A percentile compares a stretch with the other conserved stretches of the same genome.
Conservation (phyloP, 805 yeast species). For the Nakazawaea sp. region DNA sequence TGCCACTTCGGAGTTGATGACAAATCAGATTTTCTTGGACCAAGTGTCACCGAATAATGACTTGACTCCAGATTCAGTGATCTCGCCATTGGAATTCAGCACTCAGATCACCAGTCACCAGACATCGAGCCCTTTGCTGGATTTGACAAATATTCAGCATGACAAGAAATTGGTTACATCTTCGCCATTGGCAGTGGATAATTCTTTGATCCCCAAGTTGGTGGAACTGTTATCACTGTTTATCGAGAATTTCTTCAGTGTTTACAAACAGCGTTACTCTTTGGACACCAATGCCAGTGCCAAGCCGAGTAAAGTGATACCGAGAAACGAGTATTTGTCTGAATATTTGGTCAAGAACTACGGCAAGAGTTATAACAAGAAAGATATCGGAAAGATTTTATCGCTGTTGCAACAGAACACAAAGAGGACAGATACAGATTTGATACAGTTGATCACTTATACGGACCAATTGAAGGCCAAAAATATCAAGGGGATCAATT, state of each 20-base stretch:
- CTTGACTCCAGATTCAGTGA: slow-evolving; percentile 9
- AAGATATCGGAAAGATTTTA: slow-evolving; percentile 2
- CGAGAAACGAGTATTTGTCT: slow-evolving; percentile 7
- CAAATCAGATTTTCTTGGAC: slow-evolving; percentile 6
- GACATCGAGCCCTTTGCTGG: background rate
- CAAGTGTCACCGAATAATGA: slow-evolving; percentile 3
- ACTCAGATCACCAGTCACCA: background rate
- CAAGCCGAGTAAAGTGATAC: slow-evolving; percentile 2
- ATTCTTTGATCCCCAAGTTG: background rate
- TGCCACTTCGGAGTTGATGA: background rate
- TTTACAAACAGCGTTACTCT: slow-evolving; percentile 1
- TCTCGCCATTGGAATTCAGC: slow-evolving; percentile 9
- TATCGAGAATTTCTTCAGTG: slow-evolving; percentile 2
- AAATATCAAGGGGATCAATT: background rate
- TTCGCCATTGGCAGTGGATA: background rate
- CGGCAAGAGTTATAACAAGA: slow-evolving; percentile 1
- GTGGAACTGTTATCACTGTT: slow-evolving; percentile 1
- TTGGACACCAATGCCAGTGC: background rate
- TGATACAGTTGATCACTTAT: slow-evolving; percentile 1
- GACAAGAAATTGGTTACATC: background rate
- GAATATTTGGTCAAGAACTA: slow-evolving; percentile 4
- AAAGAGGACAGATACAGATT: slow-evolving; percentile 1
- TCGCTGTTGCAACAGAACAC: background rate
- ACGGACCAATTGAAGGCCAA: slow-evolving; percentile 9
- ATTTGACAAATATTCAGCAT: background rate